Evolutionary conservation across 2,329 filamentous ascomycete genomes (phyloP).

Genomic region (Neobulgaria alba): DNA sequence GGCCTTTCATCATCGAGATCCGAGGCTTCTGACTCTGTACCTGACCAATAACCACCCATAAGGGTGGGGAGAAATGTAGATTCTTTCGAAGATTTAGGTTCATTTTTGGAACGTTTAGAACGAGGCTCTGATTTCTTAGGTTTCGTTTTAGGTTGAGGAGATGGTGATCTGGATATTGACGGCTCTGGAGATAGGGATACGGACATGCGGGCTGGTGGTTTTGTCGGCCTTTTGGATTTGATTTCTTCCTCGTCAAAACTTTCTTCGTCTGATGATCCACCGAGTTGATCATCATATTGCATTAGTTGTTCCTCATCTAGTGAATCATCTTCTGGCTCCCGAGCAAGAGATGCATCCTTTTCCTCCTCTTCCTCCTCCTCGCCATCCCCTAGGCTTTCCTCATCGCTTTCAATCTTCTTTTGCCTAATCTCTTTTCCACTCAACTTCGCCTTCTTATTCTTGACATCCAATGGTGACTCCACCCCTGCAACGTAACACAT

Average conservation of each 20-base stretch:
- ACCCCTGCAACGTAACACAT: conserved; percentile 26
- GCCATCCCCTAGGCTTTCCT: not conserved
- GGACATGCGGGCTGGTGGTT: conserved; percentile 10
- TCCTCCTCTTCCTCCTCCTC: conserved; percentile 5
- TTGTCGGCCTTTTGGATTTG: conserved; percentile 6
- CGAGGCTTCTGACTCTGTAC: conserved; percentile 57
- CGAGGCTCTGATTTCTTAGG: conserved; percentile 4
- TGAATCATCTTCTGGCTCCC: conserved; percentile 12
- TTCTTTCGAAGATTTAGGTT: conserved; percentile 9
- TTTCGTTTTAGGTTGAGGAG: conserved; percentile 1
- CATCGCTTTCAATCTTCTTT: not conserved
- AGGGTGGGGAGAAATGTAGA: conserved; percentile 67
- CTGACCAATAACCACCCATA: conserved; percentile 73
- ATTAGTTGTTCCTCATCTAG: conserved; percentile 22
- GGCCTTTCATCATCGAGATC: conserved; percentile 54
- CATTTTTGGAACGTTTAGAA: conserved; percentile 14
- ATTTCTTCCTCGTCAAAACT: conserved; percentile 22
- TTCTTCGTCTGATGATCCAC: conserved; percentile 27
- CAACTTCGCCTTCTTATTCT: conserved; percentile 14
- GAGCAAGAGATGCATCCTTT: conserved; percentile 1
- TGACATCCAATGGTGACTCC: conserved; percentile 16
- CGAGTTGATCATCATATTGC: conserved; percentile 24
- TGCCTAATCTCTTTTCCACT: too few relatives aligned
- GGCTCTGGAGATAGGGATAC: conserved; percentile 17
- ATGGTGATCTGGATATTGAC: conserved; percentile 10